These are phyloP conservation scores for Roridomyces roridus DNA, from an alignment of 768 basidiomycete genomes.

Conservation along the genomic window DNA sequence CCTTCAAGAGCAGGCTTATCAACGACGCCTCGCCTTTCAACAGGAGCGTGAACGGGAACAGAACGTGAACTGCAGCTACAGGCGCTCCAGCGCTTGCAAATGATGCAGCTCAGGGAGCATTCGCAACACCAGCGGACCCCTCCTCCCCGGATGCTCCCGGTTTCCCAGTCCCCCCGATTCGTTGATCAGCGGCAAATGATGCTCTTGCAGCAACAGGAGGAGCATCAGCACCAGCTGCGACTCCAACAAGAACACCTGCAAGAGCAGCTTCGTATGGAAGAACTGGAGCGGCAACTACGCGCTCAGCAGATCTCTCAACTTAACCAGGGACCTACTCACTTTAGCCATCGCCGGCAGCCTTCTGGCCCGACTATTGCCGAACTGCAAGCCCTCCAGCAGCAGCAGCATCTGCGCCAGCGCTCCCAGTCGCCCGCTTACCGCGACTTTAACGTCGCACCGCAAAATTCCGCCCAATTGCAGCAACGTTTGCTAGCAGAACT, in stretches of 20 bases:
- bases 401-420: conserved; percentile 55
- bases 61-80: conserved; percentile 57
- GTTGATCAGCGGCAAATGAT: conserved; percentile 76
- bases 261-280: conserved; percentile 69
- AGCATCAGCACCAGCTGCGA: conserved; percentile 64
- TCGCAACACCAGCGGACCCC: conserved; percentile 62
- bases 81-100: conserved; percentile 52
- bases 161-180: conserved; percentile 81
- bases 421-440: conserved; percentile 58
- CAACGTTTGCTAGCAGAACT: conserved; percentile 80
- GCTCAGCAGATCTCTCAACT: conserved; percentile 58
- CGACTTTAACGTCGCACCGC: conserved; percentile 59
- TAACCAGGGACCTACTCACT: conserved; percentile 45
- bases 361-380: conserved; percentile 56
- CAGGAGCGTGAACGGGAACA: too few relatives aligned
- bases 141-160: conserved; percentile 76
- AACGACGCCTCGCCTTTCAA: conserved; percentile 35
- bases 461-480: conserved; percentile 69
- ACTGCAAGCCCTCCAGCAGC: conserved; percentile 51
- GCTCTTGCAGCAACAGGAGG: conserved; percentile 72
- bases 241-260: conserved; percentile 60
- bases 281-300: conserved; percentile 67
- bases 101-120: conserved; percentile 42
- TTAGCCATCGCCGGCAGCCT: conserved; percentile 48
- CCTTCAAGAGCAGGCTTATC: conserved; percentile 38